Base-by-base conservation (phyloP, 208 protist genomes). In the Wallacemonas sp. region DNA sequence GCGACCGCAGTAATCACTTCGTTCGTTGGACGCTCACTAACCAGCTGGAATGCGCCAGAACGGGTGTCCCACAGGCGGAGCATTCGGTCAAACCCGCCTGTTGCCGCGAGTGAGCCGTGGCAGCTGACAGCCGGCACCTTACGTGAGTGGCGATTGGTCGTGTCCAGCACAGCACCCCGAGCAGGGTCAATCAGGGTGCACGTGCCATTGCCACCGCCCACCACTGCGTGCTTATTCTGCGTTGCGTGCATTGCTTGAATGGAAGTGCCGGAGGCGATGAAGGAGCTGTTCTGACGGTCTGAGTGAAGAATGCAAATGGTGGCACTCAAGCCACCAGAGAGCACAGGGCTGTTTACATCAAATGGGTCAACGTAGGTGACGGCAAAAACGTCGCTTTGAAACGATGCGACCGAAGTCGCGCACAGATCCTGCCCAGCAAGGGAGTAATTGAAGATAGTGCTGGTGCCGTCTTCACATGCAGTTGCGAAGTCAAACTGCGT, bases 381-480 rank as follows among this genome's bases (percentile, higher is more conserved):
- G 36, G 90, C 86, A 45, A 95, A 95, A 11, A 93, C 90, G 72
- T 95, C 90, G 68, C 80, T 88, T 55, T 95, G 90, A 70, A 95
- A 93, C 21, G 86, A 91, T 1, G 86, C 84, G 12, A 93, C 86
- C 1, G 90, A 95, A 12, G 85, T 89, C 11, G 90, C 86, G 2
- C 70, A 79, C 31, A 95, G 72, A 39, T 93, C 86, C 54, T 91
- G 86, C 17, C 66, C 74, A 19, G 77, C 77, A n/a, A 95, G 69
- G 9, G 84, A 92, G 71, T 95, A 95, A 66, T 93, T 93, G 78
- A 90, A 91, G 58, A 95, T 91, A 34, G 82, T 82, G 72, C 84
- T 91, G 41, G 82, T 93, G 36, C 90, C 84, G 66, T 95, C 90
- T 68, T 93, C 90, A 67, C 80, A 93, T 8, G 90, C 90, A 1